A percentile compares a stretch with the other conserved stretches of the same genome.
phyloP scores from a whole-genome alignment of 2,329 filamentous ascomycete species.

The Fusarium decemcellulare region DNA sequence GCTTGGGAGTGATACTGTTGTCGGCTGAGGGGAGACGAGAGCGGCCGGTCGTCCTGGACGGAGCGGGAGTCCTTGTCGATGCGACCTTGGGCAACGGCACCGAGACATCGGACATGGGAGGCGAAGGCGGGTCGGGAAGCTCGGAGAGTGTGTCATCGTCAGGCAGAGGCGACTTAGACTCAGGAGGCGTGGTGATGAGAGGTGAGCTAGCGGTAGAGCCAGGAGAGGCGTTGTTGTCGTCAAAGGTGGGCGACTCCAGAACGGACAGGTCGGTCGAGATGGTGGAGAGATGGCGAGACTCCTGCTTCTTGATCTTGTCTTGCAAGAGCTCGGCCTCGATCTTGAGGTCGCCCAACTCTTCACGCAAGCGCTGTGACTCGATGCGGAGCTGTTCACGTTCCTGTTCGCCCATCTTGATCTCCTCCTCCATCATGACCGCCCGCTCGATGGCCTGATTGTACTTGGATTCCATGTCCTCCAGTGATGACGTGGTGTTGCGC shows the following conservation, averaged over 20 bases:
- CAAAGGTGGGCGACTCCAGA: conserved; percentile 80
- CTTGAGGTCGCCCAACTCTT: conserved; percentile 93
- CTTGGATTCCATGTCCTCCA: conserved; percentile 97
- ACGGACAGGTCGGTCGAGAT: conserved; percentile 75
- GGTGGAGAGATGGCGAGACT: conserved; percentile 69
- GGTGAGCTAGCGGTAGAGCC: conserved; percentile 90
- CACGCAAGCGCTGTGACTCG: conserved; percentile 88
- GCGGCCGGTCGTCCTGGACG: conserved; percentile 51
- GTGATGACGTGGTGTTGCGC: conserved; percentile 92
- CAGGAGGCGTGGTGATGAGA: conserved; percentile 89
- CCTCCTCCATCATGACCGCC: conserved; percentile 93
- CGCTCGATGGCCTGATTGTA: conserved; percentile 96
- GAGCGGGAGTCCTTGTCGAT: conserved; percentile 51
- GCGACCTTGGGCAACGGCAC: conserved; percentile 67
- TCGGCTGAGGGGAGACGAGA: conserved; percentile 68
- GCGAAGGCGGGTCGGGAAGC: conserved; percentile 88
- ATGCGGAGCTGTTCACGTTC: conserved; percentile 92
- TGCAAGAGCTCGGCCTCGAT: conserved; percentile 95
- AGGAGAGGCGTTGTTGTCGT: conserved; percentile 78
- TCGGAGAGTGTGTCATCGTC: conserved; percentile 72
- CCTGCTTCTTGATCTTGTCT: conserved; percentile 88
- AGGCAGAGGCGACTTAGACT: conserved; percentile 74
- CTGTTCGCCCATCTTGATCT: conserved; percentile 91
- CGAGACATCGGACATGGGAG: conserved; percentile 91
- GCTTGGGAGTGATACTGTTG: conserved; percentile 69